Conservation (phyloP, 2,329 filamentous ascomycete species). For the Exophiala spinifera region DNA sequence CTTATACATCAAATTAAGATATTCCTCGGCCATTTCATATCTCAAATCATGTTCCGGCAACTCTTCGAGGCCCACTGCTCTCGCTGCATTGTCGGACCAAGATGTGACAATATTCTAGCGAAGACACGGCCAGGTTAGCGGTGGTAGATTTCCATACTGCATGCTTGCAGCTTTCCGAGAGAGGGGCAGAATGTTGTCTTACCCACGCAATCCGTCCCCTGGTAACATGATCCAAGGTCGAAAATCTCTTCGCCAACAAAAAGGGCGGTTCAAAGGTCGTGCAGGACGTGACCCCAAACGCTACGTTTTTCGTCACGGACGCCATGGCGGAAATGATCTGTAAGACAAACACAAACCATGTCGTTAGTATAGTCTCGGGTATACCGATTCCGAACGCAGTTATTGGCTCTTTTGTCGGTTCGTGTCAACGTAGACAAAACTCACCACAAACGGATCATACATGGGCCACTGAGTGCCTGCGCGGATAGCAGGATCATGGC, state of each 20-base stretch:
- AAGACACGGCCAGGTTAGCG: too few species aligned
- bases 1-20: constrained; percentile 31
- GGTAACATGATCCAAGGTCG: constrained; percentile 61
- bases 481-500: constrained; percentile 52
- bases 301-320: constrained; percentile 61
- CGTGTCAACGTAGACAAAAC: neutral
- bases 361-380: neutral
- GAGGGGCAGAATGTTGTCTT: too few species aligned
- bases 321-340: constrained; percentile 64
- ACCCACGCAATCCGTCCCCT: constrained; percentile 58
- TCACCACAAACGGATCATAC: neutral
- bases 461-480: neutral
- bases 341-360: too few species aligned
- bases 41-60: constrained; percentile 62
- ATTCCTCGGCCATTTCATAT: constrained; percentile 63
- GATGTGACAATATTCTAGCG: constrained; percentile 58
- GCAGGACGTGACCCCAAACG: constrained; percentile 60
- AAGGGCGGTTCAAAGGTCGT: constrained; percentile 63
- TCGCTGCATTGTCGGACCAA: constrained; percentile 61
- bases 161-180: too few species aligned
- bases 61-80: constrained; percentile 57
- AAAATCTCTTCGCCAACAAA: constrained; percentile 59
- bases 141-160: too few species aligned
- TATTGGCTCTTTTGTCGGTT: too few species aligned
- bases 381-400: too few species aligned